phyloP scores from a whole-genome alignment of 164 flowering plant species.

The Kalanchoe fedtschenkoi region DNA sequence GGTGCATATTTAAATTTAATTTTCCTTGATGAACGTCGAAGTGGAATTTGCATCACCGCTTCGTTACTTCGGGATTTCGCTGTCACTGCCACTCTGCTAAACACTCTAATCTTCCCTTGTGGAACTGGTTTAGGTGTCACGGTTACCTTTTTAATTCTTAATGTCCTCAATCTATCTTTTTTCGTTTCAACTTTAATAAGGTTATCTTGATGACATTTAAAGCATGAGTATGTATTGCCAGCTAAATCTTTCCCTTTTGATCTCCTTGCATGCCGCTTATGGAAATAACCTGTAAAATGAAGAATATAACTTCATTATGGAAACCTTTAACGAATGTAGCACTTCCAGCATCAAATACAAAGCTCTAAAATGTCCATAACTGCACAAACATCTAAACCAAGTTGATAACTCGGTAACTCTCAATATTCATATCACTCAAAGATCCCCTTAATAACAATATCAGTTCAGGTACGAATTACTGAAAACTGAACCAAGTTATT shows the following conservation, averaged over 20 bases:
- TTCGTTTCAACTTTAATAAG: constrained; percentile 16
- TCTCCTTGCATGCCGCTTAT: constrained; percentile 61
- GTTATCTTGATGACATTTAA: constrained; percentile 36
- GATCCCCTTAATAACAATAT: no score
- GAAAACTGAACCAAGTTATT: no score
- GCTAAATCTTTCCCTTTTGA: constrained; percentile 26
- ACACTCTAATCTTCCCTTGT: constrained; percentile 14
- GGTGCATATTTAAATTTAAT: no score
- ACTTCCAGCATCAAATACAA: not conserved
- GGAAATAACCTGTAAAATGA: constrained; percentile 62
- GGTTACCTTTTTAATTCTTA: constrained; percentile 13
- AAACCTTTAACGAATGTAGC: no score
- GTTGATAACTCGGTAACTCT: not conserved
- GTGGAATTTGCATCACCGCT: no score
- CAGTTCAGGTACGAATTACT: no score
- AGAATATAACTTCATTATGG: not conserved
- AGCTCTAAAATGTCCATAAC: no score
- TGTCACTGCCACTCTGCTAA: constrained; percentile 6
- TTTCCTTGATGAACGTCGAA: no score
- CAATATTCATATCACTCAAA: no score
- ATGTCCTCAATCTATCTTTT: constrained; percentile 17
- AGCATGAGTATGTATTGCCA: constrained; percentile 48
- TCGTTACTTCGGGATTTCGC: constrained; percentile 11
- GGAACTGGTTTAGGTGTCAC: constrained; percentile 10
- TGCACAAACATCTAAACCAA: no score